Evolutionary conservation across 441 rosid genomes (phyloP).

Genomic region (Corymbia citriodora): DNA sequence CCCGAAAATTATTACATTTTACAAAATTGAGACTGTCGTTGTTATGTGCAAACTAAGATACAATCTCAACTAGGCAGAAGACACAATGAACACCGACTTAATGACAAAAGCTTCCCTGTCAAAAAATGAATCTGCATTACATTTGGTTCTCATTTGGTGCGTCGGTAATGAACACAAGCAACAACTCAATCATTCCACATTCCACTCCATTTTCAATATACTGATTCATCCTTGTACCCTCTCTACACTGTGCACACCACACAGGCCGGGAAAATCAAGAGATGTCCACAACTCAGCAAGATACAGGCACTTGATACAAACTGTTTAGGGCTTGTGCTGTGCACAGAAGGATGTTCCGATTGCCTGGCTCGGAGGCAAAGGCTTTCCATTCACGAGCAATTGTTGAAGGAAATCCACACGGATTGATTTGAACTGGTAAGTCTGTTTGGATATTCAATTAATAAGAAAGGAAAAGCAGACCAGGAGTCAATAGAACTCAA

Average conservation of each 20-base stretch:
- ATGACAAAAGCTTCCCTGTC: background rate
- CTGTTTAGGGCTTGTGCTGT: constrained; percentile 53
- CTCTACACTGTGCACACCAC: background rate
- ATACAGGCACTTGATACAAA: background rate
- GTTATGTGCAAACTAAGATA: background rate
- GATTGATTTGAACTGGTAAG: constrained; percentile 43
- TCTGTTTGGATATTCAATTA: constrained; percentile 22
- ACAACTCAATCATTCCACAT: background rate
- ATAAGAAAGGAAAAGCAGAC: background rate
- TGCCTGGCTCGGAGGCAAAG: constrained; percentile 27
- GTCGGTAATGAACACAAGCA: background rate
- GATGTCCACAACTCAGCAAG: background rate
- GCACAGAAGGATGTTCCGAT: constrained; percentile 46
- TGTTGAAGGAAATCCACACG: constrained; percentile 70
- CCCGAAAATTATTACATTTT: background rate
- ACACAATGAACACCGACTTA: background rate
- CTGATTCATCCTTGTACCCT: background rate
- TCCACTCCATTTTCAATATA: background rate
- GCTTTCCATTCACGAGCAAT: constrained; percentile 53
- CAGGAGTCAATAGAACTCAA: background rate
- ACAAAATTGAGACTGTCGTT: background rate
- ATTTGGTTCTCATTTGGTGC: background rate
- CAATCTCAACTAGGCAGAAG: background rate
- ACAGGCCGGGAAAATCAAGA: background rate
- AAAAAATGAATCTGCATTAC: background rate